Conservation (phyloP, 225 moss, liverwort and hornwort genomes). For the Anthoceros angustus region DNA sequence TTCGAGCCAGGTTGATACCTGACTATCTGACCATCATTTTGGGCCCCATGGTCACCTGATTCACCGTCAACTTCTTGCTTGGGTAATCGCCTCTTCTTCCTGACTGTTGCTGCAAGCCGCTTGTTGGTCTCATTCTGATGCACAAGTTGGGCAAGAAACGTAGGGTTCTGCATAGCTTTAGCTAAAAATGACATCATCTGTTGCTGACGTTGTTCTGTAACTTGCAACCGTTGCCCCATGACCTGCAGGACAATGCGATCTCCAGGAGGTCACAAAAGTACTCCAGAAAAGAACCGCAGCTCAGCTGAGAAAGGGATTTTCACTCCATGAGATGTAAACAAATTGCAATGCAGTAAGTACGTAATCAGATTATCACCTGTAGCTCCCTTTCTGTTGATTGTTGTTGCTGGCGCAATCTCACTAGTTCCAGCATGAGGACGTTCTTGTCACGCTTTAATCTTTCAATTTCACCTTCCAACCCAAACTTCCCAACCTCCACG, state of each 20-base stretch:
- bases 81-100: slow-evolving; percentile 85
- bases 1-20: slow-evolving; percentile 53
- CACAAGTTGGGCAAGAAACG: slow-evolving; percentile 56
- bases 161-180: slow-evolving; percentile 73
- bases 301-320: neutral
- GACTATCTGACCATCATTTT: slow-evolving; percentile 63
- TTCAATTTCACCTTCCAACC: slow-evolving; percentile 87
- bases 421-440: slow-evolving; percentile 79
- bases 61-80: slow-evolving; percentile 48
- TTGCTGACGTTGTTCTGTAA: slow-evolving; percentile 66
- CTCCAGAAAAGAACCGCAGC: neutral
- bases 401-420: slow-evolving; percentile 66
- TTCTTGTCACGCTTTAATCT: slow-evolving; percentile 82
- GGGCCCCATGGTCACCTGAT: slow-evolving; percentile 30
- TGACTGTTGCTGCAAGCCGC: slow-evolving; percentile 46
- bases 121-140: slow-evolving; percentile 42
- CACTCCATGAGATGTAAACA: neutral
- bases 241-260: slow-evolving; percentile 20
- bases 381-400: slow-evolving; percentile 73
- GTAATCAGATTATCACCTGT: slow-evolving; percentile 15
- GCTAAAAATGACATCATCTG: slow-evolving; percentile 72
- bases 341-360: neutral
- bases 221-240: slow-evolving; percentile 46
- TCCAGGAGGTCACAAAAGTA: neutral
- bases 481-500: slow-evolving; percentile 88